phyloP scores from a whole-genome alignment of 116 monocot species.

The Iris pallida region DNA sequence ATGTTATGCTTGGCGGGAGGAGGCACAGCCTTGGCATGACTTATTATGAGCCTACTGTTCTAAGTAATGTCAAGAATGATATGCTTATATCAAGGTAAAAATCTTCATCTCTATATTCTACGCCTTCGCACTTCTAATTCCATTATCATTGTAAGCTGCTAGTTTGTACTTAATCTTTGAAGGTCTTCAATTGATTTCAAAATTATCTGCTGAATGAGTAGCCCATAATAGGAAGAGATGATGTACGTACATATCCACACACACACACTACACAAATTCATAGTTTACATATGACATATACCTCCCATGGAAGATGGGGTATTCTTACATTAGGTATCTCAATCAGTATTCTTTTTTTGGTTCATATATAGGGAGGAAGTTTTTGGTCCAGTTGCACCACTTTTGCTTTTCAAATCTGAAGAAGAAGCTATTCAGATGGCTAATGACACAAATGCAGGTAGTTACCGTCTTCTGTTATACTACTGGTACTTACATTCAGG shows the following conservation, averaged over 20 bases:
- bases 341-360: slow-evolving; percentile 10
- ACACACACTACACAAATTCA: no score
- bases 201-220: no score
- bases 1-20: slow-evolving; percentile 73
- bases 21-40: slow-evolving; percentile 92
- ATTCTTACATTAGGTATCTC: background rate
- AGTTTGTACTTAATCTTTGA: no score
- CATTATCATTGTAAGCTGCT: no score
- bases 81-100: slow-evolving; percentile 82
- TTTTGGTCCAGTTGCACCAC: slow-evolving; percentile 97
- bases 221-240: no score
- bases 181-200: no score
- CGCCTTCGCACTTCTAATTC: no score
- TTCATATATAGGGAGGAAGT: slow-evolving; percentile 69
- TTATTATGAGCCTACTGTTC: slow-evolving; percentile 93
- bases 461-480: background rate
- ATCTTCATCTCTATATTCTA: background rate
- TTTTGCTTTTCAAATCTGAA: slow-evolving; percentile 83
- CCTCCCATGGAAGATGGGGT: background rate
- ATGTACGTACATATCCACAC: no score
- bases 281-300: no score
- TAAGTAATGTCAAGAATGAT: slow-evolving; percentile 65
- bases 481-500: background rate
- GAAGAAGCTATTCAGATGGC: slow-evolving; percentile 92
- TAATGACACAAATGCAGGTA: slow-evolving; percentile 97